Base-by-base conservation (phyloP, 768 basidiomycete genomes). In the Russula sp. region DNA sequence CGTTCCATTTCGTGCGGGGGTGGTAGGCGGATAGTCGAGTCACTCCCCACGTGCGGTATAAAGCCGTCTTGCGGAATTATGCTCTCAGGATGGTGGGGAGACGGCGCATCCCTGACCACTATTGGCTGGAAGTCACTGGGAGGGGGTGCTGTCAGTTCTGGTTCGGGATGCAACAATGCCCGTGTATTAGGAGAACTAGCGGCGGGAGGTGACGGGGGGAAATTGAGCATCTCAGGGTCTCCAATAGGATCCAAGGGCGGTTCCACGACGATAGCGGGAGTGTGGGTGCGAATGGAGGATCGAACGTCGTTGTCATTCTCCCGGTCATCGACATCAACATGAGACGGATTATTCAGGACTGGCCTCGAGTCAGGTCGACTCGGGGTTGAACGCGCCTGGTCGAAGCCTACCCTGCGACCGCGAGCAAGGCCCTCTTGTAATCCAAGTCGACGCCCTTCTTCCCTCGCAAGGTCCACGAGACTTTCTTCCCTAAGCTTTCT, bases 391-490 rank as follows among this genome's bases (percentile, higher is more conserved):
- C 70, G 68, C 7, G 63, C 69, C 20, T 75, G 73, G 42, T 70
- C 66, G 34, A 68, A 66, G 7, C 68, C 73, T 49, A 77, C 61
- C 39, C 61, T 67, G 39, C 75, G 68, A 5, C 74, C 72, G 10
- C 75, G 67, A 38, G 73, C 70, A 41, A 75, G 78, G 56, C 83
- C 84, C 65, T 83, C 77, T 65, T 76, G 75, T 67, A 78, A 82
- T 6, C 84, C 84, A 11, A 77, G 65, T 25, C 76, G 73, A 43
- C 80, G 69, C 5, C 84, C 84, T 65, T 84, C 79, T 56, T 84
- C 81, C 59, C 79, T 71, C 1, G 84, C 85, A 16, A 73, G 61
- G 2, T 80, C 76, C 36, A 83, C 72, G 8, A 81, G 72, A 9
- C 76, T 74, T 42, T 79, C 76, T 62, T 82, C 77, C 8, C 77